Percentiles rank a stretch among this genome's conserved stretches.
Evolutionary conservation across 1,139 yeast species (phyloP).

Genomic region (Scheffersomyces lignicola): DNA sequence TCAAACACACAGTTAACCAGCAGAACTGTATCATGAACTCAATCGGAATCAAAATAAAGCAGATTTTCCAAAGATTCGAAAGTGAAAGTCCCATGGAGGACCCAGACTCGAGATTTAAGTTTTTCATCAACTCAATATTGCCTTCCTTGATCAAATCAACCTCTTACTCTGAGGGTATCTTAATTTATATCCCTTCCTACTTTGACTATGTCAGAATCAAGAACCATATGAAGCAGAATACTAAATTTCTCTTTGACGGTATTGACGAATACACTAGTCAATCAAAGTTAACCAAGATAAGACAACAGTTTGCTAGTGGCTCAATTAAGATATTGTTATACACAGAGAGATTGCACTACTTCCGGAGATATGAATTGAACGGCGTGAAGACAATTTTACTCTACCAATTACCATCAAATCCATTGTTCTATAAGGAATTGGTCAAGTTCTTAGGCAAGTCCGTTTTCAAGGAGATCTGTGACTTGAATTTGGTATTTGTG

Average conservation of each 20-base stretch:
- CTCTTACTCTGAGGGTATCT: slow-evolving; percentile 68
- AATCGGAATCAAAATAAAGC: slow-evolving; percentile 61
- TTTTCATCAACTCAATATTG: slow-evolving; percentile 68
- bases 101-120: slow-evolving; percentile 79
- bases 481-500: slow-evolving; percentile 65
- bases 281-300: slow-evolving; percentile 65
- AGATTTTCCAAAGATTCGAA: slow-evolving; percentile 71
- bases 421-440: slow-evolving; percentile 77
- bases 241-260: slow-evolving; percentile 61
- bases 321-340: slow-evolving; percentile 72
- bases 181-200: slow-evolving; percentile 82
- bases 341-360: slow-evolving; percentile 93
- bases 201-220: slow-evolving; percentile 81
- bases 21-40: slow-evolving; percentile 50
- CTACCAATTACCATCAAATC: slow-evolving; percentile 85
- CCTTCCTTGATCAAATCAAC: slow-evolving; percentile 65
- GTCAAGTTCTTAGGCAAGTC: slow-evolving; percentile 54
- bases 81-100: slow-evolving; percentile 59
- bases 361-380: slow-evolving; percentile 75
- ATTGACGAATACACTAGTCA: slow-evolving; percentile 82
- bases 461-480: slow-evolving; percentile 46
- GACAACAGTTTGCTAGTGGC: slow-evolving; percentile 68
- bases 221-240: slow-evolving; percentile 64
- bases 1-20: slow-evolving; percentile 39
- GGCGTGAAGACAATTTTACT: slow-evolving; percentile 86